Conservation (phyloP, 1,284 basidiomycete genomes). For the Marasmius tenuissimus region DNA sequence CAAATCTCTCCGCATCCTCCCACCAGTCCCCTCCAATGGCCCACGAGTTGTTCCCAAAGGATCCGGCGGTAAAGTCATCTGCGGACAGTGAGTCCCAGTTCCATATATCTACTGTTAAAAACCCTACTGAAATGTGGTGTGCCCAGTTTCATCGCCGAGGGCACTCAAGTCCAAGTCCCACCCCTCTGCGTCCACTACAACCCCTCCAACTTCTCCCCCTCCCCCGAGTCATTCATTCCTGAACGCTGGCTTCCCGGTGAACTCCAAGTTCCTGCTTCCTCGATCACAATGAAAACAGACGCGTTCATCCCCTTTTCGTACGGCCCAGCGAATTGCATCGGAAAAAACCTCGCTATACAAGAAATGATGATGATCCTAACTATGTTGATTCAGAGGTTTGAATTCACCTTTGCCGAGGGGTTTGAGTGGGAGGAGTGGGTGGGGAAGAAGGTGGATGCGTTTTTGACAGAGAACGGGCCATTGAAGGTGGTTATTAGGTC, state of each 20-base stretch:
- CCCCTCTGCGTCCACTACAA: too few relatives aligned
- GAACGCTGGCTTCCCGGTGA: slow-evolving; percentile 22
- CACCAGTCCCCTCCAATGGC: slow-evolving; percentile 32
- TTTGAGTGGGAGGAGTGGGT: neutral
- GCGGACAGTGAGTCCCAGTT: slow-evolving; percentile 25
- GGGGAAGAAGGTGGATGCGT: slow-evolving; percentile 3
- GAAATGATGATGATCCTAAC: slow-evolving; percentile 4
- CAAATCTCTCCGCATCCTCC: slow-evolving; percentile 37
- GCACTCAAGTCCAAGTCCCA: slow-evolving; percentile 1
- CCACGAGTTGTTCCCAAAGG: slow-evolving; percentile 28
- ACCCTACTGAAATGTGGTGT: too few relatives aligned
- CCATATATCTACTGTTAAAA: neutral
- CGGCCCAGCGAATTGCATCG: slow-evolving; percentile 26
- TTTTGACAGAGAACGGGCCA: neutral
- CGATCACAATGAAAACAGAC: too few relatives aligned
- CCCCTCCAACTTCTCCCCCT: too few relatives aligned
- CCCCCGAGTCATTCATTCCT: too few relatives aligned
- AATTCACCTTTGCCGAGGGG: slow-evolving; percentile 6
- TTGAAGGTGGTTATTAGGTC: neutral
- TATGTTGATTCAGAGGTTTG: neutral
- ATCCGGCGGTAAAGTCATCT: too few relatives aligned
- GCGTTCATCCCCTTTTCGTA: slow-evolving; percentile 25
- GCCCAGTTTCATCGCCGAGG: neutral
- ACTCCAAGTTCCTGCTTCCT: too few relatives aligned
- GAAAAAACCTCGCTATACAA: slow-evolving; percentile 19